Percentiles rank a stretch among this genome's conserved stretches.
These are phyloP conservation scores for Aspergillus floridensis DNA, from an alignment of 2,329 filamentous ascomycete species.

Conservation along the genomic window DNA sequence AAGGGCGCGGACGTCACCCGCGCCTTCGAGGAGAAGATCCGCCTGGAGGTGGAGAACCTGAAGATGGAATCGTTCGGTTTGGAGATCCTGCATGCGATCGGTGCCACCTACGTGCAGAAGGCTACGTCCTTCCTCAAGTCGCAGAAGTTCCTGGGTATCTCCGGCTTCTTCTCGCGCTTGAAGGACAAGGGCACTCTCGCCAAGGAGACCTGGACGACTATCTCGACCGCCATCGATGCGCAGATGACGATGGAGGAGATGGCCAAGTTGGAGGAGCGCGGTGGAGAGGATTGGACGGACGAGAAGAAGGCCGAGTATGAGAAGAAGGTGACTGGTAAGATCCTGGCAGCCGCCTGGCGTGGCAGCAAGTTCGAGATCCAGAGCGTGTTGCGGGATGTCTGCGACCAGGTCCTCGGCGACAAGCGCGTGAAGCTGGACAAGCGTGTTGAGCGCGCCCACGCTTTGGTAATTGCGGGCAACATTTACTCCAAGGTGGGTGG, in stretches of 20 bases:
- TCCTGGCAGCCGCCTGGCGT: constrained; percentile 92
- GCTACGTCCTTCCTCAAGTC: constrained; percentile 84
- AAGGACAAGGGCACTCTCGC: constrained; percentile 96
- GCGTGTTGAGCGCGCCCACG: constrained; percentile 85
- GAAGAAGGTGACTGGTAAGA: constrained; percentile 94
- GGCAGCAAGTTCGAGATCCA: constrained; percentile 98
- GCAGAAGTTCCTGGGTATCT: constrained; percentile 94
- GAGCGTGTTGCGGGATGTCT: constrained; percentile 90
- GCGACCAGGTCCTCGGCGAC: constrained; percentile 78
- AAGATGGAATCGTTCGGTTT: constrained; percentile 99
- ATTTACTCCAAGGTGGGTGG: constrained; percentile 76
- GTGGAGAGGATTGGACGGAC: constrained; percentile 96
- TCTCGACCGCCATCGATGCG: constrained; percentile 91
- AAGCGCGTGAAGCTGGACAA: constrained; percentile 78
- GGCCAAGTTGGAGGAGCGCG: constrained; percentile 90
- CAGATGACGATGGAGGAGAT: constrained; percentile 99
- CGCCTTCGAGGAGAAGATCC: constrained; percentile 91
- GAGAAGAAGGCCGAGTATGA: constrained; percentile 96
- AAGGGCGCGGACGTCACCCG: constrained; percentile 78
- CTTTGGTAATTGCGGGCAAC: constrained; percentile 81
- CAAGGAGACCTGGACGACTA: constrained; percentile 98
- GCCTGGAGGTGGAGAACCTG: constrained; percentile 91
- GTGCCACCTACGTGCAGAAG: constrained; percentile 84
- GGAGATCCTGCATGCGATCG: constrained; percentile 93
- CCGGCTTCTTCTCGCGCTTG: constrained; percentile 87